Evolutionary conservation across 495 filamentous ascomycete genomes (phyloP), one percentile per base, ranked within the genome.

Genomic region (Tuber umbilicatum): DNA sequence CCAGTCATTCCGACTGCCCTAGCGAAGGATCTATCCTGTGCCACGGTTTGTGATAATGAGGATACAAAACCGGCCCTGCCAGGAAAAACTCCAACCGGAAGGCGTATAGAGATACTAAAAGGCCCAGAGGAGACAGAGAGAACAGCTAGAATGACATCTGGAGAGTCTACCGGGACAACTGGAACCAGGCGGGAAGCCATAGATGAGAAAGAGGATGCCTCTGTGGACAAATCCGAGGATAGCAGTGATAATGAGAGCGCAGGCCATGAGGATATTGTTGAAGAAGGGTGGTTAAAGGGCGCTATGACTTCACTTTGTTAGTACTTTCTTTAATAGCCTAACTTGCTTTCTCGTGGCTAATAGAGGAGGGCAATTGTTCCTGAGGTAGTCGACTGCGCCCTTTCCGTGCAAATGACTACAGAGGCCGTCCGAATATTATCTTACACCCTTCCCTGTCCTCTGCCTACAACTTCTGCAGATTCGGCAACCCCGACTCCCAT

Each of bases 371-470:
- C 55, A 35, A 64, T 19, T 64, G 55, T 40, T 42, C 70, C 68
- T 37, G 42, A 21, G 39, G 74, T 68, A 80, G 80, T 81, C 68
- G 80, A 81, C 42, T 78, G 82, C 21, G 42, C 78, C 19, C 70
- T 78, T 75, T 81, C 72, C 72, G 74, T 79, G 31, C 72, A 75
- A 71, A 75, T 81, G 74, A 74, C 72, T 23, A 79, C 80, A 45
- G 80, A 83, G 41, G 79, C 82, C 45, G 75, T 83, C 70, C 76
- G 82, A 55, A 80, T 83, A 74, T 70, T 83, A 55, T 83, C 82
- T 27, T 83, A 83, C 73, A 82, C 82, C 38, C 73, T 83, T n/a
- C 82, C 82, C n/a, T 83, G 82, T 70, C 82, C 82, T 16, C 68
- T 82, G 42, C 81, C 81, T 6, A 80, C 75, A 68, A 73, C 77